Conservation (phyloP, 2,329 filamentous ascomycete genomes). For the Hirsutella thompsonii region DNA sequence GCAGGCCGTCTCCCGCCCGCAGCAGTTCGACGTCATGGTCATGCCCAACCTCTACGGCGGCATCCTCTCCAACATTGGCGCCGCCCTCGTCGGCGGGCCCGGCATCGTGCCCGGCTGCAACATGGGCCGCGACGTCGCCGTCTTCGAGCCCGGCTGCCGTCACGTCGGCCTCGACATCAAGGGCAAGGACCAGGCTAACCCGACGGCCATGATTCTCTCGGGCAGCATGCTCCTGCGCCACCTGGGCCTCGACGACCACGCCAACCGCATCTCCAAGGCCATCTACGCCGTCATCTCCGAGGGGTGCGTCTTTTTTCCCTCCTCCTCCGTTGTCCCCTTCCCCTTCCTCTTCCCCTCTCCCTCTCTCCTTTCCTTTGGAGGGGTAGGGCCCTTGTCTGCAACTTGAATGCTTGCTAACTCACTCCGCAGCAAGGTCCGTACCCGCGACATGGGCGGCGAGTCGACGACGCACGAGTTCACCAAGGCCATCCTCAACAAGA, state of each 20-base stretch:
- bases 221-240: conserved; percentile 96
- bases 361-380: not conserved
- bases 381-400: conserved; percentile 24
- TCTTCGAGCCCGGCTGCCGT: conserved; percentile 98
- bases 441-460: conserved; percentile 89
- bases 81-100: conserved; percentile 89
- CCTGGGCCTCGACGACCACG: conserved; percentile 93
- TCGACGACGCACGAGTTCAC: conserved; percentile 92
- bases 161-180: conserved; percentile 99
- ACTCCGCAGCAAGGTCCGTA: conserved; percentile 59
- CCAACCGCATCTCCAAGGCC: conserved; percentile 92
- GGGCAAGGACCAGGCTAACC: conserved; percentile 99
- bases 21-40: conserved; percentile 99
- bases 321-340: not conserved
- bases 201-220: conserved; percentile 86
- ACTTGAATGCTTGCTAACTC: too few species aligned
- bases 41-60: conserved; percentile 99
- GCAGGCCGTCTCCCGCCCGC: conserved; percentile 91
- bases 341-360: not conserved
- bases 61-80: conserved; percentile 97
- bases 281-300: conserved; percentile 70
- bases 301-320: conserved; percentile 44
- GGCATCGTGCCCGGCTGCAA: conserved; percentile 98
- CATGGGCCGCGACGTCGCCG: conserved; percentile 96
- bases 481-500: conserved; percentile 83